Evolutionary conservation across 2,329 filamentous ascomycete species (phyloP), one percentile per base, ranked within the genome.

Genomic region (Aspergillus fijiensis): DNA sequence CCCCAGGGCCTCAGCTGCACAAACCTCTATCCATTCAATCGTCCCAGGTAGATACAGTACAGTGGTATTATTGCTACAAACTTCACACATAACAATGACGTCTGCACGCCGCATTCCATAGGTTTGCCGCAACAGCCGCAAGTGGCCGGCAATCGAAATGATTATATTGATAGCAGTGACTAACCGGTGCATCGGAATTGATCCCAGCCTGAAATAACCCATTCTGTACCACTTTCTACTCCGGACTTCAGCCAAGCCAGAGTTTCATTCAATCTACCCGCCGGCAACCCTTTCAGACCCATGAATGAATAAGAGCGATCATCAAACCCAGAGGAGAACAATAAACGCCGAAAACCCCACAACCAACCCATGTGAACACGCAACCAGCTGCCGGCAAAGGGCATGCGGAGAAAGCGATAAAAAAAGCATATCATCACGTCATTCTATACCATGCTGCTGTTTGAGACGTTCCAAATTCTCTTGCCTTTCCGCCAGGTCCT

Each of bases 401-500:
- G 68, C 67, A 73, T 65, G 62, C 63, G 67, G 65, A 73, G 61
- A 72, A 71, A 65, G 55, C 64, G 63, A 65, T 42, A 59, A 67
- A 72, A 66, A 62, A 58, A 61, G 68, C 27, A 29, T 29, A 64
- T 60, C 65, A 60, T 69, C 67, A 68, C 65, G 65, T 94, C 92
- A 99, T 88, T 97, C 94, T 85, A 98, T 97, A 77, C 93, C 94
- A 80, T 99, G 92, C 80, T 98, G 91, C 76, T 89, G 87, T 84
- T 99, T 99, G 82, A 98, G 88, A 83, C 92, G 90, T 86, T 96
- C 94, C 90, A 99, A 88, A 84, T 94, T 95, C 79, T 96, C 91
- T 81, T 95, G 91, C 81, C 95, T 91, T 72, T 92, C 89, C 74
- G 94, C 91, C 74, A 98, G 85, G 81, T 97, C 92, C 80, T 95